phyloP scores from a whole-genome alignment of 192 early-diverging fungal species.

The Gamsiella multidivaricata region DNA sequence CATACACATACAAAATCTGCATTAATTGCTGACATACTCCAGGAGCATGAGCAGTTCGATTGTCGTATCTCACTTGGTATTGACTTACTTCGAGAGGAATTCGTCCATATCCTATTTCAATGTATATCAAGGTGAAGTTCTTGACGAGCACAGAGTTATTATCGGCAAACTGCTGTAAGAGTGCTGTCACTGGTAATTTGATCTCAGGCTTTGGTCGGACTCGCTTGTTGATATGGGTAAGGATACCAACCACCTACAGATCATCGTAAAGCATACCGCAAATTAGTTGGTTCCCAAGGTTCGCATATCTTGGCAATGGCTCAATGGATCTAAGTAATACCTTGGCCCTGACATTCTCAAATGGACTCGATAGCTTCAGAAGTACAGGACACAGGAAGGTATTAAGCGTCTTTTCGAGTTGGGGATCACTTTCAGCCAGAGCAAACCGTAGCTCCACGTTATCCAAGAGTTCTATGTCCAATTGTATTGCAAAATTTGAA shows the following conservation, averaged over 20 bases:
- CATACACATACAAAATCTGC: too few species aligned
- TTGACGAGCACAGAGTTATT: slow-evolving; percentile 67
- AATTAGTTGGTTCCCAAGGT: neutral
- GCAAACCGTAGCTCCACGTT: slow-evolving; percentile 84
- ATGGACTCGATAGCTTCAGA: slow-evolving; percentile 69
- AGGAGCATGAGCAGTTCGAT: too few species aligned
- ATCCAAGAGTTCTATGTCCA: slow-evolving; percentile 64
- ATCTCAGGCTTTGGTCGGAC: slow-evolving; percentile 71
- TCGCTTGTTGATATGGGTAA: slow-evolving; percentile 88
- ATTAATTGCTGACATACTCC: too few species aligned
- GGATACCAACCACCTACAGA: slow-evolving; percentile 83
- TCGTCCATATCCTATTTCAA: slow-evolving; percentile 80
- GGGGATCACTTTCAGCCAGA: slow-evolving; percentile 71
- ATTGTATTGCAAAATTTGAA: too few species aligned
- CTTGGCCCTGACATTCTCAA: slow-evolving; percentile 58
- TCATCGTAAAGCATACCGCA: neutral
- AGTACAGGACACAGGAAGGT: slow-evolving; percentile 77
- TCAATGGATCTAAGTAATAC: slow-evolving; percentile 19
- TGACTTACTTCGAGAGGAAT: slow-evolving; percentile 56
- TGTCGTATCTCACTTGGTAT: too few species aligned
- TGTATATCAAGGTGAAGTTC: slow-evolving; percentile 86
- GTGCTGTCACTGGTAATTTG: slow-evolving; percentile 68
- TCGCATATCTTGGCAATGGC: too few species aligned
- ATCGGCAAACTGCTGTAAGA: slow-evolving; percentile 70
- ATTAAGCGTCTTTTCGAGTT: slow-evolving; percentile 69